A percentile compares a stretch with the other conserved stretches of the same genome.
Conservation (phyloP, 148 eudicot genomes). For the Diospyros lotus region DNA sequence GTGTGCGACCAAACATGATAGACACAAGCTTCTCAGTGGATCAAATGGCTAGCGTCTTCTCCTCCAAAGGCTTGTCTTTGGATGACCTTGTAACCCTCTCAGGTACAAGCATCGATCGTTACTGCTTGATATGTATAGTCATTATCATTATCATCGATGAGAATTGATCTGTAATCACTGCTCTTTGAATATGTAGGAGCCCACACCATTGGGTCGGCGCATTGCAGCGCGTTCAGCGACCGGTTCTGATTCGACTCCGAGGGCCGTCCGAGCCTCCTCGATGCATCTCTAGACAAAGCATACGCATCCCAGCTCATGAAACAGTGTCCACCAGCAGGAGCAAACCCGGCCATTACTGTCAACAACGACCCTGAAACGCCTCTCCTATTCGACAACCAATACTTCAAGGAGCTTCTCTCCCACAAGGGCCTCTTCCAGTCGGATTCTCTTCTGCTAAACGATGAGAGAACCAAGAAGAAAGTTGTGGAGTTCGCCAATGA, state of each 20-base stretch:
- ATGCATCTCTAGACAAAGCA: constrained; percentile 40
- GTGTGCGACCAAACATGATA: constrained; percentile 64
- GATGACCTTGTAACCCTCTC: constrained; percentile 66
- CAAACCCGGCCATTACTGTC: constrained; percentile 25
- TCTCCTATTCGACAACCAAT: constrained; percentile 47
- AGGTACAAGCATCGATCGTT: constrained; percentile 29
- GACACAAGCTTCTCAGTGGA: constrained; percentile 65
- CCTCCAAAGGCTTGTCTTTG: constrained; percentile 55
- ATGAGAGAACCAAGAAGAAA: constrained; percentile 35
- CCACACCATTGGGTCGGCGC: constrained; percentile 76
- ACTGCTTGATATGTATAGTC: no score
- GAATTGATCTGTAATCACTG: no score
- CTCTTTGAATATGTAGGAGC: constrained; percentile 44
- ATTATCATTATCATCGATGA: no score
- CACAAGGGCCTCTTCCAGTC: constrained; percentile 61
- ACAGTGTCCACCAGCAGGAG: constrained; percentile 29
- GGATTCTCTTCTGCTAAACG: constrained; percentile 43
- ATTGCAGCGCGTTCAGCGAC: constrained; percentile 55
- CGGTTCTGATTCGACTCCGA: constrained; percentile 38
- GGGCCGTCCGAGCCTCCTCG: constrained; percentile 49
- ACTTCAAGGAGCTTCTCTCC: constrained; percentile 43
- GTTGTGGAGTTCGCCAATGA: constrained; percentile 46
- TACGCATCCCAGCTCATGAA: constrained; percentile 44
- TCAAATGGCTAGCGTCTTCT: constrained; percentile 46
- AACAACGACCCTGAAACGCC: constrained; percentile 53